phyloP scores from a whole-genome alignment of 2,329 filamentous ascomycete genomes.

The Neoarthrinium moseri region DNA sequence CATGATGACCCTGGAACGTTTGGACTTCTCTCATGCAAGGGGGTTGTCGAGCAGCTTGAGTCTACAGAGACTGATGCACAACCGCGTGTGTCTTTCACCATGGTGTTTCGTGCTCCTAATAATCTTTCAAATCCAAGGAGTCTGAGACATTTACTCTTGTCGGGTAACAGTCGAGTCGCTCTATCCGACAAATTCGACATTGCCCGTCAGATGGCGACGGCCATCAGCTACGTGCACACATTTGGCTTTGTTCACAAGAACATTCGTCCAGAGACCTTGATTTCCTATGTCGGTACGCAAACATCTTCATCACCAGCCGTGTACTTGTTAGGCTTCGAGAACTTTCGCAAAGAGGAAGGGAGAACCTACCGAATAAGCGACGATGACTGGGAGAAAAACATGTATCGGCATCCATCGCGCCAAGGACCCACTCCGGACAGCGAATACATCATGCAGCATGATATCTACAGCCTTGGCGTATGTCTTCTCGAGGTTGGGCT shows the following conservation, averaged over 20 bases:
- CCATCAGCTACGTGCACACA: constrained; percentile 12
- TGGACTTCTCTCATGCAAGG: no score
- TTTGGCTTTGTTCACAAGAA: constrained; percentile 43
- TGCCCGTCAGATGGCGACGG: neutral
- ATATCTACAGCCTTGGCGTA: constrained; percentile 56
- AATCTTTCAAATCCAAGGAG: no score
- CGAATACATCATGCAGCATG: constrained; percentile 49
- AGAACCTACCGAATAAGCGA: constrained; percentile 34
- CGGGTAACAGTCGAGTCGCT: no score
- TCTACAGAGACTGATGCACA: no score
- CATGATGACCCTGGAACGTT: no score
- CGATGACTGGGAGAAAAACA: constrained; percentile 36
- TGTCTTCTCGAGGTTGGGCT: constrained; percentile 52
- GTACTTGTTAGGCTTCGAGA: constrained; percentile 45
- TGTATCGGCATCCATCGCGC: constrained; percentile 49
- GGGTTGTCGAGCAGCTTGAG: no score
- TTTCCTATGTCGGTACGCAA: constrained; percentile 12
- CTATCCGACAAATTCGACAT: no score
- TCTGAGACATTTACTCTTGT: no score
- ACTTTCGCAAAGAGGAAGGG: constrained; percentile 32
- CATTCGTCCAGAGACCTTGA: constrained; percentile 36
- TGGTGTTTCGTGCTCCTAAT: no score
- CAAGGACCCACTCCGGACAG: constrained; percentile 39
- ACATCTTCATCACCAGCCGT: no score
- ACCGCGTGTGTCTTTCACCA: no score